Evolutionary conservation across 1,284 basidiomycete species (phyloP).

Genomic region (Cryptococcus amylolentus): DNA sequence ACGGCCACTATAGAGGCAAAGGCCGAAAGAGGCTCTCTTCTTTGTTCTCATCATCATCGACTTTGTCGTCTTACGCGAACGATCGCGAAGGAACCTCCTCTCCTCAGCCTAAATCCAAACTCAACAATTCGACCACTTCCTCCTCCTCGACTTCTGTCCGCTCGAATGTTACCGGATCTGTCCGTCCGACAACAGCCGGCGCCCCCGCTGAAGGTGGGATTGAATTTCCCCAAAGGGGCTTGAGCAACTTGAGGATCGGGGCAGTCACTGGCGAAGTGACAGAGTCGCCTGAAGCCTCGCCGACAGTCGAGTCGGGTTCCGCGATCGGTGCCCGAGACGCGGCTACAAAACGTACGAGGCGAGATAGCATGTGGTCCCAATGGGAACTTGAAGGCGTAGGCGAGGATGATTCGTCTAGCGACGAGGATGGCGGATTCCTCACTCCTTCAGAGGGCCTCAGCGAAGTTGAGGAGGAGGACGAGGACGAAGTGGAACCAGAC

Average conservation of each 20-base stretch:
- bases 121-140: conserved; percentile 18
- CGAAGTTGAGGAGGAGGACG: conserved; percentile 49
- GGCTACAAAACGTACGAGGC: conserved; percentile 10
- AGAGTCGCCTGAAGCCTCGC: conserved; percentile 18
- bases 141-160: conserved; percentile 33
- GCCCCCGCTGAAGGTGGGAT: neutral
- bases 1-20: conserved; percentile 17
- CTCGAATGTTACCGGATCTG: neutral
- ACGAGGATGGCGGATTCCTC: conserved; percentile 35
- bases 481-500: conserved; percentile 18
- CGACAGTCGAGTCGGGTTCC: conserved; percentile 7
- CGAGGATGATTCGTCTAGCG: conserved; percentile 12
- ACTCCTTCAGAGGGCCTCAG: conserved; percentile 48
- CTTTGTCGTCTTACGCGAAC: conserved; percentile 20
- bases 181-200: neutral
- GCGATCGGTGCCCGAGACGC: neutral
- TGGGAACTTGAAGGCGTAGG: conserved; percentile 39
- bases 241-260: conserved; percentile 4
- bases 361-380: conserved; percentile 41
- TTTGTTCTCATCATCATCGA: conserved; percentile 35
- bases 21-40: conserved; percentile 36
- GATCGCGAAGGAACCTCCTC: conserved; percentile 13
- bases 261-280: neutral
- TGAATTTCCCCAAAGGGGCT: conserved; percentile 1
- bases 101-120: conserved; percentile 9